Conservation (phyloP, 1,139 yeast genomes). For the Pichia sp. region DNA sequence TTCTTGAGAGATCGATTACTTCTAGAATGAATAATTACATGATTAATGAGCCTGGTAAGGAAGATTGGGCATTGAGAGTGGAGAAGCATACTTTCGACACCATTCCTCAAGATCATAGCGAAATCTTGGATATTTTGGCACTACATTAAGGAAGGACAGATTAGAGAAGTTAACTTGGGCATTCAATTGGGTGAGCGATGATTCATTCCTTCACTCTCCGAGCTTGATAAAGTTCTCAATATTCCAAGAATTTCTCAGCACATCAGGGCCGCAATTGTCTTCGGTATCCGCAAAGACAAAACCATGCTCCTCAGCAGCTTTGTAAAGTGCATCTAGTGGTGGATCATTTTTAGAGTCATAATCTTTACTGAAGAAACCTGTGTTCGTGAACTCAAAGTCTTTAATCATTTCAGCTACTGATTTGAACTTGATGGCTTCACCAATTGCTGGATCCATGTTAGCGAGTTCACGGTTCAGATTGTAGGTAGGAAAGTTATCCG, state of each 20-base stretch:
- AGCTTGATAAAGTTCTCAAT: constrained; percentile 3
- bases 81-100: neutral
- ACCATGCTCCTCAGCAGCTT: too few species aligned
- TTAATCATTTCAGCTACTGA: constrained; percentile 4
- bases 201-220: neutral
- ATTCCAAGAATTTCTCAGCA: constrained; percentile 6
- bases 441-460: neutral
- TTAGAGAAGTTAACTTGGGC: too few species aligned
- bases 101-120: neutral
- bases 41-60: constrained; percentile 4
- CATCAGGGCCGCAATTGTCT: too few species aligned
- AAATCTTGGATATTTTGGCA: too few species aligned
- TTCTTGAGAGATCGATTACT: constrained; percentile 3
- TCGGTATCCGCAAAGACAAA: too few species aligned
- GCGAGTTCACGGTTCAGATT: neutral
- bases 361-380: constrained; percentile 10
- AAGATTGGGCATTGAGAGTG: neutral
- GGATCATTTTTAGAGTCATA: constrained; percentile 4
- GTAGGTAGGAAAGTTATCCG: constrained; percentile 4
- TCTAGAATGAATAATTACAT: constrained; percentile 10
- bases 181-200: too few species aligned
- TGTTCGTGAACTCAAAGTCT: constrained; percentile 8
- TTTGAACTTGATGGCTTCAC: neutral
- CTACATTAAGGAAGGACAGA: too few species aligned
- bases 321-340: too few species aligned